A percentile compares a stretch with the other conserved stretches of the same genome.
phyloP scores from a whole-genome alignment of 441 rosid species.

The Aquilaria agallochum region DNA sequence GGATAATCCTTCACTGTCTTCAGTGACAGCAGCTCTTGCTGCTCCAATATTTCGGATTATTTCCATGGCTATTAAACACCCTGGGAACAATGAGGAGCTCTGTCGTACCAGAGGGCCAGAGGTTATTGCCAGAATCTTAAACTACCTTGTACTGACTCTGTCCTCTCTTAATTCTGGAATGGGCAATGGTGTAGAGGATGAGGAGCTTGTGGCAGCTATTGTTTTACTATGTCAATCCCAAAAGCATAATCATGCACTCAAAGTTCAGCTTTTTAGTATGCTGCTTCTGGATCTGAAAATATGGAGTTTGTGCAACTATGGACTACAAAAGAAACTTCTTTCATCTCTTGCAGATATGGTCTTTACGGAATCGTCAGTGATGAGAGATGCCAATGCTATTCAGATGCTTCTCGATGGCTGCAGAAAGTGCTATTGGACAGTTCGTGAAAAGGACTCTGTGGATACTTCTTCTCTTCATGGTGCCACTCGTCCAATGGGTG shows the following conservation, averaged over 20 bases:
- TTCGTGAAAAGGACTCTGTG: conserved; percentile 80
- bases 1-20: conserved; percentile 54
- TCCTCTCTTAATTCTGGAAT: conserved; percentile 63
- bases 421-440: conserved; percentile 98
- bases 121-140: conserved; percentile 82
- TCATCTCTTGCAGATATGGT: conserved; percentile 99
- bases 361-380: conserved; percentile 85
- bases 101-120: conserved; percentile 83
- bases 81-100: conserved; percentile 92
- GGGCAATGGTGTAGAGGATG: conserved; percentile 76
- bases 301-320: conserved; percentile 99
- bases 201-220: conserved; percentile 98
- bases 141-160: conserved; percentile 80
- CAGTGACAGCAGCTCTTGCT: conserved; percentile 74
- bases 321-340: conserved; percentile 94
- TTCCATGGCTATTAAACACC: conserved; percentile 80
- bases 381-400: conserved; percentile 98
- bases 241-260: conserved; percentile 78
- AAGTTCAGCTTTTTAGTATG: conserved; percentile 93
- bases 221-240: conserved; percentile 90
- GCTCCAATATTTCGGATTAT: conserved; percentile 92
- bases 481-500: conserved; percentile 81
- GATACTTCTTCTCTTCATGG: conserved; percentile 57
- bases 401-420: conserved; percentile 99
- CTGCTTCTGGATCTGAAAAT: conserved; percentile 87